Base-by-base conservation (phyloP, 2,329 filamentous ascomycete species). In the Ophiostoma himal-ulmi region DNA sequence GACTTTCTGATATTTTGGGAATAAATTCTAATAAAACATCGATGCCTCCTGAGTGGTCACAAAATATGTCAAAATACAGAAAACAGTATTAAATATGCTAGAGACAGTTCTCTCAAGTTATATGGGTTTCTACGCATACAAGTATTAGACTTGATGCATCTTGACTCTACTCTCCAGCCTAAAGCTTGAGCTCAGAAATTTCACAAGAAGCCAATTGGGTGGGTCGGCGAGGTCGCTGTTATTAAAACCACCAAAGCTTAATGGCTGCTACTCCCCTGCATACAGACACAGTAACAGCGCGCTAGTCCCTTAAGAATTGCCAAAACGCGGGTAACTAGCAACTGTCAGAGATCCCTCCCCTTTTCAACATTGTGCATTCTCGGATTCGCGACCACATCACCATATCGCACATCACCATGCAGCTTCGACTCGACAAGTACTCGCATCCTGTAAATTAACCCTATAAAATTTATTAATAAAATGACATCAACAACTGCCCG, bases 401-500 rank as follows among this genome's bases (percentile, higher is more conserved):
- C 48, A 26, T 17, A 10, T 54, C 5, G 39, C n/a, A 22, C 52
- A 54, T 26, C n/a, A 17, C 22, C 52, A 57, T 54, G 48, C 48
- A 57, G 20, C 52, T 11, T 26, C 10, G 20, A n/a, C 17, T 48
- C 44, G 20, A 48, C 44, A 39, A 39, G 1, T 13, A 11, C 37
- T 39, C 10, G 37, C 2, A 39, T 39, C 37, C 13, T 48, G 5
- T n/a, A 48, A n/a, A 48, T 6, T 13, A 39, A 44, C 13, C 39
- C 4, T 34, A 14, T 20, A 26, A 13, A 30, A 3, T 30, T 30
- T 30, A 30, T 2, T 2, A 30, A 4, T 20, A 62, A 13, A 30
- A 65, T 65, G 62, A n/a, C 20, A 7, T 11, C 62, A 2, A 14
- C 36, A 22, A 37, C 70, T 26, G 70, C 67, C 48, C 70, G 70